Base-by-base conservation (phyloP, 257 asterid genomes). In the Haberlea rhodopensis region DNA sequence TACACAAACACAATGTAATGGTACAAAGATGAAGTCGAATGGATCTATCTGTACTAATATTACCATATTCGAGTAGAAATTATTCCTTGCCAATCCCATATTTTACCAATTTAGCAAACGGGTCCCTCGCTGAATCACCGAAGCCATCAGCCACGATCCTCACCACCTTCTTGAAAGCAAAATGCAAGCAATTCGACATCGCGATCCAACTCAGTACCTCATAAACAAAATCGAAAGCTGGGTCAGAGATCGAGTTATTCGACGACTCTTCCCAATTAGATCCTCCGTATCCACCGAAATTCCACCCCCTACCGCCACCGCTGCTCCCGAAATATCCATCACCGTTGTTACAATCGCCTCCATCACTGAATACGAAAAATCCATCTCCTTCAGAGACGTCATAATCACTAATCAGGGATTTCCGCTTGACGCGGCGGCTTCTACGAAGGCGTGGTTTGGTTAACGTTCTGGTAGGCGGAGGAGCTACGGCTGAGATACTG, bases 191-290 rank as follows among this genome's bases (percentile, higher is more conserved):
- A 72, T 89, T 85, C 1, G 98, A 87, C 71, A 91, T 72, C 26
- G 86, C 89, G 19, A 89, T 81, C 96, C 87, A 89, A 56, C 92
- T 77, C 61, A 91, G 53, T 60, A 91, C 82, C 83, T 82, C 95
- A 25, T 85, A 91, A 3, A 91, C 98, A 22, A 91, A 78, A 81
- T 91, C 96, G 28, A 89, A 91, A 9, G 96, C 98, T 45, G 96
- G 96, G 71, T 91, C 95, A n/a, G 85, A 57, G 26, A 80, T 66
- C 3, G 90, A 80, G 46, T 82, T 48, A 11, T 78, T 76, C 0
- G 89, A 62, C 21, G 72, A 73, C 16, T 80, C 97, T 27, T 72
- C 95, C 97, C 97, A 86, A 63, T 79, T 73, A 29, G 80, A 26
- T 54, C 90, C 85, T 54, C 88, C 95, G 67, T 76, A 48, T 52